A percentile compares a stretch with the other conserved stretches of the same genome.
Conservation (phyloP, 169 alveolate species). For the Perkinsus olseni region DNA sequence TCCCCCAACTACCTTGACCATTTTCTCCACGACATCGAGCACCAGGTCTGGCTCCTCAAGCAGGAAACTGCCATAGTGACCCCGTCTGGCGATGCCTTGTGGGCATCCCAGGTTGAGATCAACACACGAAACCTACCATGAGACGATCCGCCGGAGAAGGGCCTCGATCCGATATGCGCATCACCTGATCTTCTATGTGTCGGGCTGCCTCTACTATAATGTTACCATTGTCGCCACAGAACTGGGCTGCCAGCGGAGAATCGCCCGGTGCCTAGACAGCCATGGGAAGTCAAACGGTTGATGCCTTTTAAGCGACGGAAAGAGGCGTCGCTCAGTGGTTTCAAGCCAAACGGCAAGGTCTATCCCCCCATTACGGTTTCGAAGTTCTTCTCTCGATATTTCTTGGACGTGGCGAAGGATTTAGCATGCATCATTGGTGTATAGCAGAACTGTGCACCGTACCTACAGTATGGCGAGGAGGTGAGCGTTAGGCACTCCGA, state of each 20-base stretch:
- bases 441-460: constrained; percentile 20
- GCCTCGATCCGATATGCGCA: background rate
- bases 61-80: constrained; percentile 28
- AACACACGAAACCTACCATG: background rate
- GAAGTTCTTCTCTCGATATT: background rate
- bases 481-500: too few relatives aligned
- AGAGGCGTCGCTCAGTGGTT: too few relatives aligned
- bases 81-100: constrained; percentile 29
- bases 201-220: constrained; percentile 16
- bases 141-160: background rate
- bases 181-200: constrained; percentile 13
- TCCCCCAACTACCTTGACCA: background rate
- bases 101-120: constrained; percentile 35
- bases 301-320: too few relatives aligned
- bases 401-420: background rate
- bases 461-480: too few relatives aligned
- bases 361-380: background rate
- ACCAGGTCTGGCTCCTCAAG: constrained; percentile 17
- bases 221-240: constrained; percentile 22
- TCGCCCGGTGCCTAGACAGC: background rate
- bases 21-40: background rate
- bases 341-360: too few relatives aligned
- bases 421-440: constrained; percentile 30
- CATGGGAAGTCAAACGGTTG: background rate
- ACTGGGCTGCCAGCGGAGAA: constrained; percentile 21